Percentiles rank a stretch among this genome's conserved stretches.
Evolutionary conservation across 202 grass and related monocot species (phyloP).

Genomic region (Eragrostis tef): DNA sequence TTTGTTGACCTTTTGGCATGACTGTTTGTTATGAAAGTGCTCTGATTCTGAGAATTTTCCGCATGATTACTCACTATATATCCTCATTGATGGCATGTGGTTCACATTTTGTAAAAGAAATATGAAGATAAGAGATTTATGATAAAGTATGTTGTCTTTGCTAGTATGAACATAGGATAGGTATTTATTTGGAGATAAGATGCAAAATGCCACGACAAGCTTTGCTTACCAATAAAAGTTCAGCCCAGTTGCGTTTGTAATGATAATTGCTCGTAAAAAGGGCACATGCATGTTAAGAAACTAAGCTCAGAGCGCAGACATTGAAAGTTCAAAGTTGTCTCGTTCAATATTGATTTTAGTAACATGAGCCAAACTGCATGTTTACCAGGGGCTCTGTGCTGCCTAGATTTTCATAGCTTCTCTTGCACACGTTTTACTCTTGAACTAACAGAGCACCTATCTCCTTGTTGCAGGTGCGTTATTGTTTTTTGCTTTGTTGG

Average conservation of each 20-base stretch:
- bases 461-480: slow-evolving; percentile 70
- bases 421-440: slow-evolving; percentile 21
- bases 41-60: background rate
- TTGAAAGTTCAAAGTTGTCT: slow-evolving; percentile 21
- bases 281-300: background rate
- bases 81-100: slow-evolving; percentile 15
- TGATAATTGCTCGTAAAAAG: slow-evolving; percentile 3
- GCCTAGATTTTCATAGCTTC: slow-evolving; percentile 13
- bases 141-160: background rate
- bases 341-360: background rate
- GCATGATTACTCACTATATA: background rate
- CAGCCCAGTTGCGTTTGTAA: background rate
- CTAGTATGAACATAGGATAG: slow-evolving; percentile 4
- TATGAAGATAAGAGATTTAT: slow-evolving; percentile 15
- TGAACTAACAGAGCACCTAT: slow-evolving; percentile 21
- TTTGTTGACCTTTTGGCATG: slow-evolving; percentile 21
- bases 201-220: background rate
- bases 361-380: background rate
- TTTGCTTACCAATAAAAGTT: slow-evolving; percentile 19
- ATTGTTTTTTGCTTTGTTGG: slow-evolving; percentile 91
- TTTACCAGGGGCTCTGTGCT: background rate
- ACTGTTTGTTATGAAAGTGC: slow-evolving; percentile 26
- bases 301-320: background rate
- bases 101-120: slow-evolving; percentile 8
- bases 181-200: background rate